Base-by-base conservation (phyloP, 371 early-diverging fungal genomes). In the Mortierella sp. region DNA sequence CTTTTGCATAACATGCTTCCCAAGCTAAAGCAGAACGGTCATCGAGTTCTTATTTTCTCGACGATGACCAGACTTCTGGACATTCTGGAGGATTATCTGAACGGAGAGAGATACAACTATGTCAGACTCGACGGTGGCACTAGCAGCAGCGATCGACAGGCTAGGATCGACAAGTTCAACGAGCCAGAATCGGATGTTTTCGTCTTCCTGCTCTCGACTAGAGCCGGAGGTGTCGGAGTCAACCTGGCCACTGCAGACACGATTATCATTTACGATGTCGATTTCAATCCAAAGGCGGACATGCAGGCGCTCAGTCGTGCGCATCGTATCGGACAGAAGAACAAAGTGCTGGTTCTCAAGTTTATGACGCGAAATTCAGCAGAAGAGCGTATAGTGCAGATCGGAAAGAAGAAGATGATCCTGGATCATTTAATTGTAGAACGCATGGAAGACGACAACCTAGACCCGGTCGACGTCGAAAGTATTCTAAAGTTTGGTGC, bases 1-100 rank as follows among this genome's bases (percentile, higher is more conserved):
- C 64, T 93, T 55, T 86, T 97, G 48, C 96, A 97, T 72, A 95
- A 95, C 71, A 84, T 98, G n/a, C 81, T 99, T 17, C 82, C 79
- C 8, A 93, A 93, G 65, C 72, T 97, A 57, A 89, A 90, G 73
- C 86, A 83, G 41, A 89, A 89, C 9, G 95, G 94, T 11, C 95
- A 96, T 73, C 91, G 94, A 67, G 96, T 97, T 9, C 83, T 99
- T 32, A 96, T 99, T 44, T 99, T 97, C 81, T 96, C 95, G n/a
- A 97, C 97, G 72, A 96, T 97, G 90, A 94, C 96, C 4, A 80
- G 83, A 56, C 76, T 86, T 59, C 47, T 98, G 62, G 97, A 98
- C 70, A 88, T 99, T 42, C 84, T 97, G 50, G 93, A 93, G 50
- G 97, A 97, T 70, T 97, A 96, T 78, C 82, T 95, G 56, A 87